phyloP scores from a whole-genome alignment of 108 stramenopile species.

The Pseudonitzschia pungens region DNA sequence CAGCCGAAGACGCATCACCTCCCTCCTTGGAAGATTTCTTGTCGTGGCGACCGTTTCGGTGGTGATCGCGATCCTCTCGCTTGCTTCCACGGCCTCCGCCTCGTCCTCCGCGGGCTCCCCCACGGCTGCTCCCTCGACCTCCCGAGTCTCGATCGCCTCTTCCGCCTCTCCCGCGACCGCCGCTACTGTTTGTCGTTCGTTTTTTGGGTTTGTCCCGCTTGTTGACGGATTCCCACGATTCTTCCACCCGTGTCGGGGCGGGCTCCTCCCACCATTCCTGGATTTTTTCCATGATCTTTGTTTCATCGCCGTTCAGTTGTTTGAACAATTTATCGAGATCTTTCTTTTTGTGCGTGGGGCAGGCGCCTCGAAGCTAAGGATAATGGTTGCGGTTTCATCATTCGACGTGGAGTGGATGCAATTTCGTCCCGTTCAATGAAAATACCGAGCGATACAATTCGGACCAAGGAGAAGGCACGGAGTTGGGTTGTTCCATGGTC shows the following conservation, averaged over 20 bases:
- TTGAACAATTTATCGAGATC: constrained; percentile 82
- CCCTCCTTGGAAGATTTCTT: constrained; percentile 7
- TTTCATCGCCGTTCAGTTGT: constrained; percentile 78
- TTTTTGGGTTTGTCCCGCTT: constrained; percentile 64
- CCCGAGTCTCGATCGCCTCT: constrained; percentile 26
- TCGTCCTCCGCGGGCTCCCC: constrained; percentile 35
- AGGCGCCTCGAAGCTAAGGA: constrained; percentile 49
- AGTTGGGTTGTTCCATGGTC: too few species aligned
- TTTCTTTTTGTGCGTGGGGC: constrained; percentile 76
- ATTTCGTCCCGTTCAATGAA: too few species aligned
- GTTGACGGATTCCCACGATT: constrained; percentile 77
- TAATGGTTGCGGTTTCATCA: too few species aligned
- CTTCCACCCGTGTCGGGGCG: constrained; percentile 45
- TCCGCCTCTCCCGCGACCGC: constrained; percentile 42
- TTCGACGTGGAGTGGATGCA: too few species aligned
- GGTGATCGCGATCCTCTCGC: constrained; percentile 15
- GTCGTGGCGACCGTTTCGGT: background rate
- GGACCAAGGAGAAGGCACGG: too few species aligned
- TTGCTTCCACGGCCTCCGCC: constrained; percentile 36
- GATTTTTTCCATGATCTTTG: constrained; percentile 67
- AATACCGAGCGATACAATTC: too few species aligned
- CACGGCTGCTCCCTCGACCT: constrained; percentile 42
- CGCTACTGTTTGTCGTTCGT: constrained; percentile 21
- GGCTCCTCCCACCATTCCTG: constrained; percentile 84
- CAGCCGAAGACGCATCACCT: background rate